phyloP scores from a whole-genome alignment of 2,329 filamentous ascomycete species.

The Metarhizium guizhouense region DNA sequence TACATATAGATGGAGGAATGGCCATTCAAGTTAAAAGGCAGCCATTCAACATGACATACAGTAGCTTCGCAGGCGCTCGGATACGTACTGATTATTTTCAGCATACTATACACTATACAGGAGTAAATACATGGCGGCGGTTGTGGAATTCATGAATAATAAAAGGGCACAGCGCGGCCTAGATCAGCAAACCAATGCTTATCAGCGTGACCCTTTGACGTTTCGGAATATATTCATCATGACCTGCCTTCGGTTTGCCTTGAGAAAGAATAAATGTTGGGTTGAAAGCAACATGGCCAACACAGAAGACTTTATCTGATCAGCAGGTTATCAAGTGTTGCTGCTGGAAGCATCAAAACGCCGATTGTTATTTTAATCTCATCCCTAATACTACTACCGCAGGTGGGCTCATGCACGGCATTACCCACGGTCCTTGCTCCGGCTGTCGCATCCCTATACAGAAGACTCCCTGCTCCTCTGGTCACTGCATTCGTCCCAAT shows the following conservation, averaged over 20 bases:
- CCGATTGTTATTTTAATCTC: background rate
- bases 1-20: conserved; percentile 3
- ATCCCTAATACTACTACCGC: background rate
- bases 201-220: background rate
- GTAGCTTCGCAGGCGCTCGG: background rate
- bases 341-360: background rate
- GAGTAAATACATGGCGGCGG: background rate
- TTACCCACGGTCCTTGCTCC: background rate
- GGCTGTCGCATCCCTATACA: background rate
- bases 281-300: no score
- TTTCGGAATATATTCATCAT: no score
- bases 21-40: background rate
- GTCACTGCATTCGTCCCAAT: background rate
- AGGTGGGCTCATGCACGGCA: background rate
- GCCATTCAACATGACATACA: conserved; percentile 7
- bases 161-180: background rate
- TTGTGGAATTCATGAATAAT: background rate
- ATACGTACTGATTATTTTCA: background rate
- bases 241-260: no score
- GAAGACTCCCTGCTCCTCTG: background rate
- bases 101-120: background rate
- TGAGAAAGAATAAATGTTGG: no score
- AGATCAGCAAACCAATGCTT: background rate
- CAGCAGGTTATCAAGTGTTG: no score
- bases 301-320: no score